Base-by-base conservation (phyloP, 495 filamentous ascomycete species). In the Penicillium ochrochloron region DNA sequence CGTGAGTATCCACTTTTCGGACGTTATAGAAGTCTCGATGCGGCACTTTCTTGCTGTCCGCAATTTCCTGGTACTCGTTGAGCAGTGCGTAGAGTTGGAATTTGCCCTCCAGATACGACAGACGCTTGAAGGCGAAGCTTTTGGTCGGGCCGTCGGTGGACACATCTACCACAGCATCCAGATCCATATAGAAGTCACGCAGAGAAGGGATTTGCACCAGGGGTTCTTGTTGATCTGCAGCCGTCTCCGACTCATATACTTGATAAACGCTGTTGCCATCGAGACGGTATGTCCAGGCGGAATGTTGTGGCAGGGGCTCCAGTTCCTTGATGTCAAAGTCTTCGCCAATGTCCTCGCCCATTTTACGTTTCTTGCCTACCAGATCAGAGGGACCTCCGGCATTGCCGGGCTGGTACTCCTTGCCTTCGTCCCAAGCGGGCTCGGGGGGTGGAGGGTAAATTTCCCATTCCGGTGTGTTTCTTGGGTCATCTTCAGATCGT, bases 21-120 rank as follows among this genome's bases (percentile, higher is more conserved):
- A 99, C 95, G 71, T 99, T 99, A 79, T 99, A 99, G 71, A 99
- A 99, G 76, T 99, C 95, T 78, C 95, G 86, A 75, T 99, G 95
- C 29, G 95, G 95, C 11, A 98, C 96, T 71, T 87, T 92, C 77
- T 99, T 99, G 77, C 91, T 96, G 83, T 98, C 96, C 57, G 95
- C 94, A 65, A 95, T 93, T 76, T 99, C 95, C 75, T 98, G 93
- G 68, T 98, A 97, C 69, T 97, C 94, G 76, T 98, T 97, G 62
- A 97, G 78, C 4, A 99, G 84, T 14, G 87, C 83, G 70, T 99
- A 96, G 11, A 99, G 84, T 72, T 97, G 96, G 78, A 96, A 98
- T 71, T 96, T 97, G 60, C 93, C 92, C 76, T 98, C 95, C 5
- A 99, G 79, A 73, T 98, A 98, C 63, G 97, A 94, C 37, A 99